Evolutionary conservation across 1,284 basidiomycete genomes (phyloP).

Genomic region (Stygiomarasmius scandens): DNA sequence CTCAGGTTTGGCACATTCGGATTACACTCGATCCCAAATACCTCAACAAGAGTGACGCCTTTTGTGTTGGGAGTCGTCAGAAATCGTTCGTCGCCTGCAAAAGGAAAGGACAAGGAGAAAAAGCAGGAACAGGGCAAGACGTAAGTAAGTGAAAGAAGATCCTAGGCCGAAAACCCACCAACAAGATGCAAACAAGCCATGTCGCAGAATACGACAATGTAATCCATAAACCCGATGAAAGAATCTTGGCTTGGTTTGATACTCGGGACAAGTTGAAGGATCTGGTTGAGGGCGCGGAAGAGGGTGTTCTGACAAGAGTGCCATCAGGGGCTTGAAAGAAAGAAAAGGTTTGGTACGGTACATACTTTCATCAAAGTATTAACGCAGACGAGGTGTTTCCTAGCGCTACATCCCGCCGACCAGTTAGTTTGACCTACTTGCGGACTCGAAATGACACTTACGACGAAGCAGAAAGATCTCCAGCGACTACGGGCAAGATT

Average conservation of each 20-base stretch:
- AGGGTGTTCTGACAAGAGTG: conserved; percentile 25
- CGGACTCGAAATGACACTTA: too few species aligned
- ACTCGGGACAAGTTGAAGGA: conserved; percentile 21
- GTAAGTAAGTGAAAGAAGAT: too few species aligned
- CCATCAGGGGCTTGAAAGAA: not conserved
- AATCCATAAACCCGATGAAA: conserved; percentile 25
- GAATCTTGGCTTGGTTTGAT: conserved; percentile 14
- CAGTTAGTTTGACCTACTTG: too few species aligned
- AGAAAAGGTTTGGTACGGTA: not conserved
- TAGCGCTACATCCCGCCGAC: not conserved
- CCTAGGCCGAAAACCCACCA: conserved; percentile 15
- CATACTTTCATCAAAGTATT: conserved; percentile 3
- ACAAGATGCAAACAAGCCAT: conserved; percentile 26
- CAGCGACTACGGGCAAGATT: too few species aligned
- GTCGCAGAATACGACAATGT: conserved; percentile 25
- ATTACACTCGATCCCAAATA: conserved; percentile 18
- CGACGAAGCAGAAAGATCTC: too few species aligned
- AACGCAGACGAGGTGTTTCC: not conserved
- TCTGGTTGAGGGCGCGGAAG: conserved; percentile 27
- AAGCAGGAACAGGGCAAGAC: too few species aligned
- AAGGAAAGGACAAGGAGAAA: not conserved
- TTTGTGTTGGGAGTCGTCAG: conserved; percentile 17
- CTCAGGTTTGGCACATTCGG: conserved; percentile 7
- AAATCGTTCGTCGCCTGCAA: conserved; percentile 29
- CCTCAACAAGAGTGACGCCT: conserved; percentile 15